A percentile compares a stretch with the other conserved stretches of the same genome.
These are phyloP conservation scores for Penicillium sp. DNA, from an alignment of 2,329 filamentous ascomycete species.

Conservation along the genomic window DNA sequence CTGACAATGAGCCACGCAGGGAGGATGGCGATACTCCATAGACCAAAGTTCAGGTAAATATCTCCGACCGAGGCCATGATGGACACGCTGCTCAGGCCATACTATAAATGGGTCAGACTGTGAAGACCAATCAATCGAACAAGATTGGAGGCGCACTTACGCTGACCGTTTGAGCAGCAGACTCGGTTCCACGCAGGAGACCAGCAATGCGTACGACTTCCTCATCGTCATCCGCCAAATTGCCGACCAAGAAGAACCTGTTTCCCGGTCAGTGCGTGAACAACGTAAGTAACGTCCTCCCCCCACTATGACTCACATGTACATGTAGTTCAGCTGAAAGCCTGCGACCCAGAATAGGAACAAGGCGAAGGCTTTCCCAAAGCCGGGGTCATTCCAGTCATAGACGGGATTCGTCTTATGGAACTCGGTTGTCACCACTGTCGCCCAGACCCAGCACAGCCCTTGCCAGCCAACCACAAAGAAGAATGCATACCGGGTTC, in stretches of 20 bases:
- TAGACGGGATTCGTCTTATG: conserved; percentile 56
- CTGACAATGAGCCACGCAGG: conserved; percentile 67
- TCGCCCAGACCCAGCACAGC: conserved; percentile 70
- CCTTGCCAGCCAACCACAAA: conserved; percentile 56
- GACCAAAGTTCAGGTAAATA: conserved; percentile 67
- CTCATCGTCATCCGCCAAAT: conserved; percentile 59
- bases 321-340: conserved; percentile 73
- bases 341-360: conserved; percentile 65
- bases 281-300: neutral
- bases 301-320: conserved; percentile 50
- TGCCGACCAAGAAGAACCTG: conserved; percentile 68
- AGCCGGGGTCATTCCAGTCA: conserved; percentile 64
- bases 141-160: conserved; percentile 31
- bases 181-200: conserved; percentile 67
- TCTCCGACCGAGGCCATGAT: conserved; percentile 64
- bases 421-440: conserved; percentile 62
- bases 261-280: neutral
- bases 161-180: conserved; percentile 68
- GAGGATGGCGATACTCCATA: conserved; percentile 63
- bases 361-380: conserved; percentile 64
- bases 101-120: conserved; percentile 39
- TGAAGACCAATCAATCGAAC: neutral
- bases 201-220: conserved; percentile 68
- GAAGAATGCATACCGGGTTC: conserved; percentile 56
- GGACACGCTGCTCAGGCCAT: conserved; percentile 61